Conservation (phyloP, 75 land plant species). For the Selaginella tamariscina region DNA sequence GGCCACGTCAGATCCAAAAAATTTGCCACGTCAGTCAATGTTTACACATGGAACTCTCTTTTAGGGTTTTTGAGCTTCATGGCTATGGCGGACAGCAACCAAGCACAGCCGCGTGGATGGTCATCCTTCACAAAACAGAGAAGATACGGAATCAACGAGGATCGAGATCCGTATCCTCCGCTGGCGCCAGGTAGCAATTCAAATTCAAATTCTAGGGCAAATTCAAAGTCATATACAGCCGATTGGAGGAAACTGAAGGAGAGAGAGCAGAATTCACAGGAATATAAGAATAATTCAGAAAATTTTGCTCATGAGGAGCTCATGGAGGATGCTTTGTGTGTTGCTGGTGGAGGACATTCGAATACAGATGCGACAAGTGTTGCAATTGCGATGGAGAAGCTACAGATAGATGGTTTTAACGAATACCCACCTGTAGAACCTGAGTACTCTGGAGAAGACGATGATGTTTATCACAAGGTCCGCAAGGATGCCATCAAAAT, state of each 20-base stretch:
- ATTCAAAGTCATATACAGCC: too few relatives aligned
- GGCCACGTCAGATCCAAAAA: neutral
- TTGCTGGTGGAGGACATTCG: neutral
- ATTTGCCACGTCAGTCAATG: neutral
- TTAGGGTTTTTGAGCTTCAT: neutral
- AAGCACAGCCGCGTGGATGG: neutral
- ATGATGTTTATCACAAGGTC: neutral
- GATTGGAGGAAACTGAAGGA: too few relatives aligned
- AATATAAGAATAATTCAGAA: neutral
- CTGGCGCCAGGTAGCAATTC: neutral
- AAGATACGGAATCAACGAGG: neutral
- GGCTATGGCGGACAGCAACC: neutral
- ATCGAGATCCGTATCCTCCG: neutral
- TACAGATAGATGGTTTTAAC: too few relatives aligned
- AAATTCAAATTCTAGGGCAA: neutral
- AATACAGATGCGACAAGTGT: neutral
- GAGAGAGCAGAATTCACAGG: neutral
- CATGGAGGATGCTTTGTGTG: neutral
- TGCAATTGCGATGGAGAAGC: neutral
- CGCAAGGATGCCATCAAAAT: neutral
- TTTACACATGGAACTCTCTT: neutral
- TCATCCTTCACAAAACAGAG: neutral
- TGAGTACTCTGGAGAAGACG: too few relatives aligned
- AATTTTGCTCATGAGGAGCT: neutral
- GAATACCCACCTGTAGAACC: too few relatives aligned